Evolutionary conservation across 176 grass and related monocot genomes (phyloP), one percentile per base, ranked within the genome.

Genomic region (Musa beccarii): DNA sequence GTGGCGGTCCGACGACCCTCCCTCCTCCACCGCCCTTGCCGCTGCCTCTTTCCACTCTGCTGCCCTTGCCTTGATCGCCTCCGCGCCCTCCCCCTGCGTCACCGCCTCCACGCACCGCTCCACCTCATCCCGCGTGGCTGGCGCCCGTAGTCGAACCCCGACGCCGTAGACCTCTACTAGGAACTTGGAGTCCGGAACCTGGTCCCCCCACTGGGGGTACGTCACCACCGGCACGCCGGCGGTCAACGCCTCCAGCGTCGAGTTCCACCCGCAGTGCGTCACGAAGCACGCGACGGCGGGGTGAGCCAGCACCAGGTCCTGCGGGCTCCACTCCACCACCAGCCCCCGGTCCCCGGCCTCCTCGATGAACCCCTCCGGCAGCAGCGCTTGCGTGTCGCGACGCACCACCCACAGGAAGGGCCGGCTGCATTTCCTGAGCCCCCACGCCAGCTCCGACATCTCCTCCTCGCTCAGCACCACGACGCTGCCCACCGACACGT

Each of bases 261-360:
- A 96, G 87, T 92, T 96, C 93, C 93, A 92, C 0, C 93, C 93
- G 76, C 93, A 92, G 84, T 96, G 89, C 71, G 89, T 90, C 50
- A 96, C 75, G 73, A 96, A 96, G 81, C 89, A 92, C 11, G 82
- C 89, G 0, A 83, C 82, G 2, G 93, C 43, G 10, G 69, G 8
- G 74, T 96, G 93, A 28, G 55, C 81, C 11, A 96, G 86, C 57
- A 96, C 89, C 13, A 29, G 75, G 16, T 96, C 92, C 75, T 96
- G 92, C 20, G 89, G 84, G 77, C 89, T 89, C 92, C 92, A 96
- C 52, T 78, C 82, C 50, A 96, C 85, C 53, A 92, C 80, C 72
- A 84, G 49, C 9, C 92, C 88, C 25, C 78, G 69, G 23, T 52
- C 84, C 10, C 66, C 78, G 15, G 53, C 66, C 71, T 51, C 75